Conservation (phyloP, 495 filamentous ascomycete species). For the Daldinia caldariorum region DNA sequence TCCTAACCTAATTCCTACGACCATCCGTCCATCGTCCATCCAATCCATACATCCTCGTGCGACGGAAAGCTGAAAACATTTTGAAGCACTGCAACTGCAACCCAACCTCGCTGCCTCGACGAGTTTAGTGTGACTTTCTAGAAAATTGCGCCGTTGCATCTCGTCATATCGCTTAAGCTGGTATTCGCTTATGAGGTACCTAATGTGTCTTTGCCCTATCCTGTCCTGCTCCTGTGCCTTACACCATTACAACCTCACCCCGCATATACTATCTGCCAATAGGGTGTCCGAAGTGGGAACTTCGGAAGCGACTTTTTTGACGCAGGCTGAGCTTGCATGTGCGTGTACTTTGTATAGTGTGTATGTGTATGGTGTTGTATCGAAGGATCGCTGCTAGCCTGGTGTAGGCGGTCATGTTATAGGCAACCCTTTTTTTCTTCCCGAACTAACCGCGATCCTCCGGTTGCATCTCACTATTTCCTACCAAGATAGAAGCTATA, state of each 20-base stretch:
- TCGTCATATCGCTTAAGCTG: neutral
- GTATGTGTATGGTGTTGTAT: neutral
- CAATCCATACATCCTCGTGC: too few species aligned
- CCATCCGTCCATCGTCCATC: too few species aligned
- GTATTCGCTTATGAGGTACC: neutral
- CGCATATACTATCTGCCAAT: neutral
- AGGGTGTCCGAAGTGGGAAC: neutral
- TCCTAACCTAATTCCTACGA: too few species aligned
- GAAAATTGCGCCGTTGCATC: neutral
- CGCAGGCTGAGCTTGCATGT: too few species aligned
- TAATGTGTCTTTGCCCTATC: too few species aligned
- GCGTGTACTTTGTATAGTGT: too few species aligned
- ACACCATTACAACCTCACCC: neutral
- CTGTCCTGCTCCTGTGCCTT: too few species aligned
- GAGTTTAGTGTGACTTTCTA: neutral
- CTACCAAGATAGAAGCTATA: too few species aligned
- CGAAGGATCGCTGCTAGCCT: neutral
- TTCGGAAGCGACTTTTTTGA: neutral
- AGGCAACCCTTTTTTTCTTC: neutral
- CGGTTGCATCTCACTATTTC: neutral
- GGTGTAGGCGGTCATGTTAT: neutral
- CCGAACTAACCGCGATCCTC: neutral
- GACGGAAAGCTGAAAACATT: too few species aligned
- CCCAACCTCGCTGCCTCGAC: neutral
- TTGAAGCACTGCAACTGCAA: too few species aligned